phyloP scores from a whole-genome alignment of 2,329 filamentous ascomycete species.

The Xylariaceae sp. region DNA sequence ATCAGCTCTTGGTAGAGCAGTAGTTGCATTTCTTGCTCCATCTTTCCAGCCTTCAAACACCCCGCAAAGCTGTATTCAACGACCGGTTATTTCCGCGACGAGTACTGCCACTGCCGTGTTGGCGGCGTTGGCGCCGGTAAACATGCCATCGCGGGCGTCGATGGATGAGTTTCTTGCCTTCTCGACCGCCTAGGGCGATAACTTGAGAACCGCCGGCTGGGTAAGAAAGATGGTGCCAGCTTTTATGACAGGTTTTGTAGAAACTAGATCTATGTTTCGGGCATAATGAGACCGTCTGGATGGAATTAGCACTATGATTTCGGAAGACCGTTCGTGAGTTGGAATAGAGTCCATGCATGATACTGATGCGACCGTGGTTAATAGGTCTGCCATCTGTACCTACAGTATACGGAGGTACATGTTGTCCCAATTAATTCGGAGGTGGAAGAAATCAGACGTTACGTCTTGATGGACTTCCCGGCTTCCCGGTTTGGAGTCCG shows the following conservation, averaged over 20 bases:
- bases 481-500: not conserved
- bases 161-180: constrained; percentile 66
- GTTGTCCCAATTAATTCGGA: not conserved
- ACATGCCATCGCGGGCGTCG: constrained; percentile 61
- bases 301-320: too few species aligned
- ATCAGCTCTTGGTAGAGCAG: too few species aligned
- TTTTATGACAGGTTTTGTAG: too few species aligned
- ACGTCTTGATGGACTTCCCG: not conserved
- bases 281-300: too few species aligned
- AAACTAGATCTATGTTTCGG: too few species aligned
- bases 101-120: constrained; percentile 53
- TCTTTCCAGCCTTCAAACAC: constrained; percentile 54
- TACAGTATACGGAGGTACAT: not conserved
- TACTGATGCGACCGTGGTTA: too few species aligned
- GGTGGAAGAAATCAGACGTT: not conserved
- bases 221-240: too few species aligned
- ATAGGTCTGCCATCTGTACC: too few species aligned
- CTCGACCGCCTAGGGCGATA: constrained; percentile 60
- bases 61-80: constrained; percentile 61
- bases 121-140: constrained; percentile 56
- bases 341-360: too few species aligned
- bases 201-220: constrained; percentile 47
- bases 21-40: too few species aligned
- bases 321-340: too few species aligned
- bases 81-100: constrained; percentile 63